Conservation (phyloP, 495 filamentous ascomycete genomes). For the Penicillium macrosclerotiorum region DNA sequence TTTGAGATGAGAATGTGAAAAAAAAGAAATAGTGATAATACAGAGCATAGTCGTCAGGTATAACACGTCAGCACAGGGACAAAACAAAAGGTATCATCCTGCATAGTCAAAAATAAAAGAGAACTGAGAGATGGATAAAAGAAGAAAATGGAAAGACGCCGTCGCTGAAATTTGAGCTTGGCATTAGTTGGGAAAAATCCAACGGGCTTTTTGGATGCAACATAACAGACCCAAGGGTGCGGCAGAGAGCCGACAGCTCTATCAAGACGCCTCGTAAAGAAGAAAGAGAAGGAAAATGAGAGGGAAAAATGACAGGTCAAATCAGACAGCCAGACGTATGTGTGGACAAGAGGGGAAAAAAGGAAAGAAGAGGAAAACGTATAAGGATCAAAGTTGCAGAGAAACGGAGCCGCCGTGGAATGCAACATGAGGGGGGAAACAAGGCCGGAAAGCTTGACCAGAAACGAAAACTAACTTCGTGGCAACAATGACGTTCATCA, state of each 20-base stretch:
- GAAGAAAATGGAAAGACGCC: conserved; percentile 15
- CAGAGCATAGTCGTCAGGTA: conserved; percentile 25
- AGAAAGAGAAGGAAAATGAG: conserved; percentile 1
- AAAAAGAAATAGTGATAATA: conserved; percentile 20
- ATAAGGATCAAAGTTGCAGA: conserved; percentile 13
- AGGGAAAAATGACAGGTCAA: too few species aligned
- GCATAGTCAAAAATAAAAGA: conserved; percentile 22
- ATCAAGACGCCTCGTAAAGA: conserved; percentile 28
- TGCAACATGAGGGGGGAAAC: conserved; percentile 26
- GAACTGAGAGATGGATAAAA: conserved; percentile 6
- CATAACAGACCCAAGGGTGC: conserved; percentile 21
- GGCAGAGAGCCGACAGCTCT: conserved; percentile 22
- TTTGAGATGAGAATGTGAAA: conserved; percentile 5
- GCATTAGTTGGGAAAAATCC: conserved; percentile 20
- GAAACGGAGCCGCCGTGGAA: conserved; percentile 24
- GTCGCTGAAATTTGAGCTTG: conserved; percentile 20
- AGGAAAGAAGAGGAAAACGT: conserved; percentile 6
- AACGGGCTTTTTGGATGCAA: conserved; percentile 32
- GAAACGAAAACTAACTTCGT: conserved; percentile 22
- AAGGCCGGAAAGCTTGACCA: conserved; percentile 25
- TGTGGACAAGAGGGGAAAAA: too few species aligned
- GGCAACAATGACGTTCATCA: conserved; percentile 25
- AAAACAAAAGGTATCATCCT: conserved; percentile 43
- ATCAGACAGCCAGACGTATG: too few species aligned
- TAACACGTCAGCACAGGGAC: conserved; percentile 25